phyloP scores from a whole-genome alignment of 257 asterid genomes.

The Echium plantagineum region DNA sequence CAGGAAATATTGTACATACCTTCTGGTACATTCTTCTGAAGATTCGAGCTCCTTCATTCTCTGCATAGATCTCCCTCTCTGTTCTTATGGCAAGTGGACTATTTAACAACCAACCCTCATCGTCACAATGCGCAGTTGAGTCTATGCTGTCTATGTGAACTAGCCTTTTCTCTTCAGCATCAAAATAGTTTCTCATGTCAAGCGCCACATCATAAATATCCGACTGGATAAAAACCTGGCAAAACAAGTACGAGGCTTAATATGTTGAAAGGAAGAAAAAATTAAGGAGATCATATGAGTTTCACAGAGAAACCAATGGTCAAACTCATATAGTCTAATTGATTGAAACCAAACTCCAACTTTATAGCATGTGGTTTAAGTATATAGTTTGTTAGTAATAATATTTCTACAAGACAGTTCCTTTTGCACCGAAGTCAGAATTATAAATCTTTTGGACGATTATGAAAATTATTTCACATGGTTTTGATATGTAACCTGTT shows the following conservation, averaged over 20 bases:
- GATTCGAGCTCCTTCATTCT: slow-evolving; percentile 65
- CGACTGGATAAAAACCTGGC: slow-evolving; percentile 78
- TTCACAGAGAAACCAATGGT: not conserved
- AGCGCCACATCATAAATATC: slow-evolving; percentile 76
- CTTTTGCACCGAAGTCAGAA: too few relatives aligned
- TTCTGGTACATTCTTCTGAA: slow-evolving; percentile 71
- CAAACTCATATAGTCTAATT: too few relatives aligned
- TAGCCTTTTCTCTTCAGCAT: slow-evolving; percentile 40
- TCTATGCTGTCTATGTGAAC: slow-evolving; percentile 36
- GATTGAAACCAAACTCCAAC: too few relatives aligned
- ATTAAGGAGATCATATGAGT: not conserved
- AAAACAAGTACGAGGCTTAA: slow-evolving; percentile 8
- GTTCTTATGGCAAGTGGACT: slow-evolving; percentile 88
- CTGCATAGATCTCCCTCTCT: slow-evolving; percentile 87
- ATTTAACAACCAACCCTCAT: slow-evolving; percentile 70
- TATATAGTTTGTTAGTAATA: too few relatives aligned
- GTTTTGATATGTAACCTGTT: too few relatives aligned
- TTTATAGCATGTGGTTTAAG: too few relatives aligned
- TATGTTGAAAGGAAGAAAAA: not conserved
- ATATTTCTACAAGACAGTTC: too few relatives aligned
- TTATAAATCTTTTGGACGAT: too few relatives aligned
- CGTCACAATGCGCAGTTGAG: slow-evolving; percentile 33
- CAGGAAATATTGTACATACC: not conserved
- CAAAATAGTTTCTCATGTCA: slow-evolving; percentile 73
- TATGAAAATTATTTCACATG: too few relatives aligned